These are phyloP conservation scores for Calonectria pauciramosa DNA, from an alignment of 2,329 filamentous ascomycete genomes.

Conservation along the genomic window DNA sequence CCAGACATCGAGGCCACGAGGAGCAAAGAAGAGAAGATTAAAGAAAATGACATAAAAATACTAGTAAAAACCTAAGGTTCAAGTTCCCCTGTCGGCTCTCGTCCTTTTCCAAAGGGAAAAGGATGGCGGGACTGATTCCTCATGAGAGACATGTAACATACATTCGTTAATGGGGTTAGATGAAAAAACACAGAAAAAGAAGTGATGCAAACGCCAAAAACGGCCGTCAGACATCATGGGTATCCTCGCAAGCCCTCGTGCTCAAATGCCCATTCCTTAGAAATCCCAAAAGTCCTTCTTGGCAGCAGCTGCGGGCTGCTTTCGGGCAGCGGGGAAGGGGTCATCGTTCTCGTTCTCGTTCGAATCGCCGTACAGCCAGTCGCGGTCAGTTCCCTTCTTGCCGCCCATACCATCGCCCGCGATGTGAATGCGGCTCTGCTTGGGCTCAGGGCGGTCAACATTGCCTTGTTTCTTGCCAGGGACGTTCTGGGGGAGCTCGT, in stretches of 20 bases:
- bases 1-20: constrained; percentile 27
- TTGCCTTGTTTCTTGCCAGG: constrained; percentile 37
- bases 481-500: constrained; percentile 48
- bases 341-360: constrained; percentile 50
- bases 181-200: constrained; percentile 11
- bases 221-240: constrained; percentile 21
- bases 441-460: constrained; percentile 31
- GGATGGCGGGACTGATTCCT: constrained; percentile 26
- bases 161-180: constrained; percentile 28
- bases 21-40: background rate
- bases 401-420: constrained; percentile 77
- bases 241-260: constrained; percentile 25
- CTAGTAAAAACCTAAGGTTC: constrained; percentile 20
- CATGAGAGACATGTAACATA: constrained; percentile 52
- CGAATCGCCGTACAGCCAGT: constrained; percentile 69
- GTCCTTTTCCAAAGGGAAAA: constrained; percentile 28
- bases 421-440: constrained; percentile 54
- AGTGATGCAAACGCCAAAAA: constrained; percentile 21
- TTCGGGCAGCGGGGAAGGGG: constrained; percentile 53
- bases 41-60: constrained; percentile 25
- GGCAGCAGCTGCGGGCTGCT: constrained; percentile 50
- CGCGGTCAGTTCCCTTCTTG: constrained; percentile 64
- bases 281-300: constrained; percentile 64
- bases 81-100: constrained; percentile 9
- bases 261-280: constrained; percentile 45